These are phyloP conservation scores for Fusarium sp. DNA, from an alignment of 2,329 filamentous ascomycete species.

Conservation along the genomic window DNA sequence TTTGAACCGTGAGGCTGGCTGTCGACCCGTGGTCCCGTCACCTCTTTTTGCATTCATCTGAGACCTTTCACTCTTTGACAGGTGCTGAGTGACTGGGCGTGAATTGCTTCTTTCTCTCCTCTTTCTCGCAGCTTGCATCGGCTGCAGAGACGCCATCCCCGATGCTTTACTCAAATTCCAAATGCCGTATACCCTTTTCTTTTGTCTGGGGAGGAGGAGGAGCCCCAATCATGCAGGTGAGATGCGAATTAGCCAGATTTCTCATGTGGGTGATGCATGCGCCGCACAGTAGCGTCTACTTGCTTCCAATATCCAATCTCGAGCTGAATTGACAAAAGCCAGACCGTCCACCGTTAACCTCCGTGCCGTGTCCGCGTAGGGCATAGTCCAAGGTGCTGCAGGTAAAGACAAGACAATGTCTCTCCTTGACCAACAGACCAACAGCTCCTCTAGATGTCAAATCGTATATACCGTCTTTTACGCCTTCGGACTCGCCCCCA, in stretches of 20 bases:
- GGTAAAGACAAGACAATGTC: slow-evolving; percentile 2
- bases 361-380: background rate
- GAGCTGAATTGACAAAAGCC: slow-evolving; percentile 13
- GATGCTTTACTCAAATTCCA: slow-evolving; percentile 20
- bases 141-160: slow-evolving; percentile 20
- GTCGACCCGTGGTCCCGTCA: background rate
- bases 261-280: slow-evolving; percentile 35
- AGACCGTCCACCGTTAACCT: background rate
- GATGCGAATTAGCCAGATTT: slow-evolving; percentile 6
- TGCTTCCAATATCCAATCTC: slow-evolving; percentile 28
- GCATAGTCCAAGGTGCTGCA: background rate
- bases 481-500: background rate
- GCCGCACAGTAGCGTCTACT: slow-evolving; percentile 27
- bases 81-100: background rate
- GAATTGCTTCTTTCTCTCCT: slow-evolving; percentile 1
- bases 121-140: background rate
- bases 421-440: background rate
- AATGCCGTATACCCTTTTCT: background rate
- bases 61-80: background rate
- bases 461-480: background rate
- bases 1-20: slow-evolving; percentile 10
- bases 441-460: background rate
- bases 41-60: background rate
- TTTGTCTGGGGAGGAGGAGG: slow-evolving; percentile 7
- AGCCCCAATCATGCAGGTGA: slow-evolving; percentile 31